Evolutionary conservation across 208 protist genomes (phyloP), one percentile per base, ranked within the genome.

Genomic region (Spongospora subterranea): DNA sequence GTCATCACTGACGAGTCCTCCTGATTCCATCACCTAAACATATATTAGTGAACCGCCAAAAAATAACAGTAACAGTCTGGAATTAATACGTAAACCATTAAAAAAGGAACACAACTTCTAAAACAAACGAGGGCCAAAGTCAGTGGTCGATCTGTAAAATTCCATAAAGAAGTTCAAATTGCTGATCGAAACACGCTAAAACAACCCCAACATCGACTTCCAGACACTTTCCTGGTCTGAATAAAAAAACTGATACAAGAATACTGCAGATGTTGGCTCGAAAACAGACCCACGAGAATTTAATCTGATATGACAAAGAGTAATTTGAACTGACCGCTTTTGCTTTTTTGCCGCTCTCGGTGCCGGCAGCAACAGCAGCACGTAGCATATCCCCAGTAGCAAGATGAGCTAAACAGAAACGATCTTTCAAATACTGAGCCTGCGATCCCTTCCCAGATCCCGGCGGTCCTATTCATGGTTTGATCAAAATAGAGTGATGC

Each of bases 371-470:
- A 43, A 94, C 93, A 0, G 93, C 93, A 20, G 65, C 93, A 0
- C 93, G 92, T 32, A 95, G 93, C 91, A 94, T 92, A 53, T 95
- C 93, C 32, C 93, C 93, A 0, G 93, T 95, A 24, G 89, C 89
- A 35, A 95, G 88, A 24, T 94, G 93, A 0, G 43, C 40, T 0
- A 95, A 35, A 0, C 88, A 60, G 24, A 90, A 93, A 0, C 91
- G 53, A 0, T 90, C 54, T 0, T 91, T 91, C 1, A 95, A 77
- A 32, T 88, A 82, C 39, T 88, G 89, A 0, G 71, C 88, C 88
- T 95, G 94, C 54, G 93, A 93, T 20, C 93, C 89, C 64, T 93
- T 91, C 6, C 88, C 88, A 41, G 39, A 88, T 1, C 88, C 89
- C 46, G 89, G 89, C 39, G 89, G 91, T 35, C 88, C 82, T 91